These are phyloP conservation scores for Dendrobium nobile DNA, from an alignment of 106 monocot species.

Conservation along the genomic window DNA sequence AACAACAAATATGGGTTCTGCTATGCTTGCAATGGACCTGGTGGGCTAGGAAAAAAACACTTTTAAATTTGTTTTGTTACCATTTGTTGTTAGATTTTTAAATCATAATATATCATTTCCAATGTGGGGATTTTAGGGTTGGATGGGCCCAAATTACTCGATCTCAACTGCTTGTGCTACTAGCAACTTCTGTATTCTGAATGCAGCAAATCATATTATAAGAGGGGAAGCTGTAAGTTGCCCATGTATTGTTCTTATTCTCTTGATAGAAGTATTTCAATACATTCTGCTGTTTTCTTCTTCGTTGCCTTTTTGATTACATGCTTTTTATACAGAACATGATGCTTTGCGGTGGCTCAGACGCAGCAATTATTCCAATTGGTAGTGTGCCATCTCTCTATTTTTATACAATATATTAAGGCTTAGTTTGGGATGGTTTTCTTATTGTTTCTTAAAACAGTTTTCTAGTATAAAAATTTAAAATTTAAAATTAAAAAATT, in stretches of 20 bases:
- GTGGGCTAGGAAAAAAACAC: slow-evolving; percentile 16
- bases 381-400: slow-evolving; percentile 30
- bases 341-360: slow-evolving; percentile 99
- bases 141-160: slow-evolving; percentile 77
- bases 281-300: not conserved
- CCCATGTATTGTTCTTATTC: slow-evolving; percentile 1
- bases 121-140: slow-evolving; percentile 28
- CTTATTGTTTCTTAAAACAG: no score
- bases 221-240: slow-evolving; percentile 64
- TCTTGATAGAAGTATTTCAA: not conserved
- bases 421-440: no score
- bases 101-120: not conserved
- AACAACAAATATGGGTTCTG: slow-evolving; percentile 86
- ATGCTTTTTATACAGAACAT: slow-evolving; percentile 49
- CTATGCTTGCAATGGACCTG: slow-evolving; percentile 87
- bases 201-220: slow-evolving; percentile 70
- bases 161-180: slow-evolving; percentile 72
- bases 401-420: not conserved
- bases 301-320: not conserved
- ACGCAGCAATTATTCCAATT: slow-evolving; percentile 89
- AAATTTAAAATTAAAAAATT: not conserved
- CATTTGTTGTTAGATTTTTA: not conserved
- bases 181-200: slow-evolving; percentile 69
- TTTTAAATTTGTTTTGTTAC: not conserved
- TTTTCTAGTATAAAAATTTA: no score